Evolutionary conservation across 164 flowering plant species (phyloP), one percentile per base, ranked within the genome.

Genomic region (Sextonia rubra): DNA sequence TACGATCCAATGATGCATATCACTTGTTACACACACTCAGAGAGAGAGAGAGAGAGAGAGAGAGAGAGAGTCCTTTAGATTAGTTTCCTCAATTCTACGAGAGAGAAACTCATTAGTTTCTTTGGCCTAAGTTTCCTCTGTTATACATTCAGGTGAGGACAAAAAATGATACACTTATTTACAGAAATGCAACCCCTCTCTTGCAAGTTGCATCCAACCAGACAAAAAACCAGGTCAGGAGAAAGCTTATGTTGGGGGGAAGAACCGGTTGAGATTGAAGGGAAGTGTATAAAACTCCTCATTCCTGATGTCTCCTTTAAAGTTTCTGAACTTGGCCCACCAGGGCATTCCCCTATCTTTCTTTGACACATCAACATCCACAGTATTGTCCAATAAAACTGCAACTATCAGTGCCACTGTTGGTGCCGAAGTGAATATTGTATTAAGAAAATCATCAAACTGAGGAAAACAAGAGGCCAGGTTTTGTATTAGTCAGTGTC

Each of bases 341-440:
- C 80, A 78, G 3, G 60, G 75, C 77, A 64, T 78, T 52, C 80
- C 80, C 47, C 78, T 70, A 48, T 75, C 80, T 64, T 78, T 78
- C 75, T 65, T 75, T 32, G 71, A 68, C 17, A 23, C 47, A 52
- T 64, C 61, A 22, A 67, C 66, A 44, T 75, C 78, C 14, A 78
- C 55, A 4, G 80, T 74, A 18, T 64, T 63, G 66, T 78, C 80
- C 73, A 74, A 70, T n/a, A 78, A 52, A 26, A 64, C 29, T 0
- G 78, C 80, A 6, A 78, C 60, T n/a, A 74, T 48, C 64, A 73
- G 70, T 17, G 72, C 80, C 27, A 71, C 75, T 22, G 70, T 71
- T 17, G 80, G 69, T 18, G 77, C 64, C 27, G 80, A 78, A 48
- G 80, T 66, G 32, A 75, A 78, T 4, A 76, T 60, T 4, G 77